Conservation (phyloP, 83 land plant genomes). For the Isoetes engelmannii region DNA sequence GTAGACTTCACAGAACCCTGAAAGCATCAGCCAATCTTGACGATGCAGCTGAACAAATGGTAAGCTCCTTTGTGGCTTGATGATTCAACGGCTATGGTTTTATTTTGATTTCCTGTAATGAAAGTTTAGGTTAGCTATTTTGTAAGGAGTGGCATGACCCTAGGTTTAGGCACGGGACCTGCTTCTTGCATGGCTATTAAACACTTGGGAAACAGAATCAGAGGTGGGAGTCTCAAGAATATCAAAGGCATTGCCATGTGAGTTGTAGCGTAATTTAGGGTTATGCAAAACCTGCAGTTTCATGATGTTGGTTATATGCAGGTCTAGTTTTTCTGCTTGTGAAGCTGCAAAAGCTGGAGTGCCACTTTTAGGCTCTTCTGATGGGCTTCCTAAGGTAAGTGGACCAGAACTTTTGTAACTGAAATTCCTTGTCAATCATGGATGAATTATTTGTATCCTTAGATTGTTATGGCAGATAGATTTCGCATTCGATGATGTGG, state of each 20-base stretch:
- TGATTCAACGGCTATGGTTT: no score
- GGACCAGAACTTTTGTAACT: slow-evolving; percentile 7
- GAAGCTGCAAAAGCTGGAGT: slow-evolving; percentile 24
- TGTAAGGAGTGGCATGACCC: slow-evolving; percentile 25
- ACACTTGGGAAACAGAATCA: slow-evolving; percentile 18
- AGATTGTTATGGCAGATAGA: slow-evolving; percentile 39
- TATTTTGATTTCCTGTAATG: no score
- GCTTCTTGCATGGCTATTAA: slow-evolving; percentile 21
- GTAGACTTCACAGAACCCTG: no score
- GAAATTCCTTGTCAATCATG: neutral
- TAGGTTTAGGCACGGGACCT: slow-evolving; percentile 22
- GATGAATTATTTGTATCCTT: neutral
- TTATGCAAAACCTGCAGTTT: neutral
- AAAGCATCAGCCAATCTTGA: no score
- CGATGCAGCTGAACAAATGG: no score
- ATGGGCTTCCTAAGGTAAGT: slow-evolving; percentile 17
- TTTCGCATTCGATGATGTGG: slow-evolving; percentile 64
- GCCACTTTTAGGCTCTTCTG: slow-evolving; percentile 15
- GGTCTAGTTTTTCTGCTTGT: slow-evolving; percentile 23
- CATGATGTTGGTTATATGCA: neutral
- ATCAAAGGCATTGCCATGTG: slow-evolving; percentile 26
- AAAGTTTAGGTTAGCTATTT: slow-evolving; percentile 21
- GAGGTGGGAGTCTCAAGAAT: slow-evolving; percentile 18
- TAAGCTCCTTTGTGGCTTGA: no score
- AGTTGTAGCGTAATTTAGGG: slow-evolving; percentile 5